Evolutionary conservation across 2,329 filamentous ascomycete genomes (phyloP).

Genomic region (Fusarium poae): DNA sequence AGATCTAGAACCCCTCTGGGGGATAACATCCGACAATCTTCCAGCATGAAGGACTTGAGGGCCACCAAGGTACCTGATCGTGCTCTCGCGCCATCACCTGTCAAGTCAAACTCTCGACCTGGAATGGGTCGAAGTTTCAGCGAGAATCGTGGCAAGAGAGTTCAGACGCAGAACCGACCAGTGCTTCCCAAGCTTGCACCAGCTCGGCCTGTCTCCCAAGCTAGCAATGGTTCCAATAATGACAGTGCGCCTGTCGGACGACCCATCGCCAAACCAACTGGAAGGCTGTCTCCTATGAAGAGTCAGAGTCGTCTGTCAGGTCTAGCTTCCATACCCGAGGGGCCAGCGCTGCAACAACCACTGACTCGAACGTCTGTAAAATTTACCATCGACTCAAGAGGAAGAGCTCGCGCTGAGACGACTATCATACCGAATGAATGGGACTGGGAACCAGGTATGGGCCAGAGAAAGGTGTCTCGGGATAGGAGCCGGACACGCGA

Average conservation of each 20-base stretch:
- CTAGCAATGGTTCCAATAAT: conserved; percentile 50
- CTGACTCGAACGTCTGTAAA: conserved; percentile 68
- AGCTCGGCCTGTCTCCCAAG: conserved; percentile 55
- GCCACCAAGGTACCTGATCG: conserved; percentile 60
- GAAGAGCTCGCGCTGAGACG: conserved; percentile 69
- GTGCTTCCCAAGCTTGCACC: conserved; percentile 64
- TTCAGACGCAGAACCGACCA: conserved; percentile 52
- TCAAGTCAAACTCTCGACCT: conserved; percentile 62
- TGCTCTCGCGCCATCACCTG: conserved; percentile 62
- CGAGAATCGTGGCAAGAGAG: conserved; percentile 64
- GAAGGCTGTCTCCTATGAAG: conserved; percentile 67
- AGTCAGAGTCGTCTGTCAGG: conserved; percentile 63
- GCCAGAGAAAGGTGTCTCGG: conserved; percentile 50
- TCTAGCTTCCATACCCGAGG: conserved; percentile 70
- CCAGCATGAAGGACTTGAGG: conserved; percentile 60
- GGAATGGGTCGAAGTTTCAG: conserved; percentile 68
- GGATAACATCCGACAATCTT: conserved; percentile 60
- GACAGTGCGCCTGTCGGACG: conserved; percentile 49
- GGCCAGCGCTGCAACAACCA: conserved; percentile 54
- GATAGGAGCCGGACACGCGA: conserved; percentile 51
- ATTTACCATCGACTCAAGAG: conserved; percentile 73
- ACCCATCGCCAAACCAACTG: conserved; percentile 57
- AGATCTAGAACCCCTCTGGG: conserved; percentile 48
- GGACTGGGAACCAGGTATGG: conserved; percentile 45
- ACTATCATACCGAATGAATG: conserved; percentile 58